A percentile compares a stretch with the other conserved stretches of the same genome.
These are phyloP conservation scores for Ilyonectria mors-panacis DNA, from an alignment of 2,329 filamentous ascomycete genomes.

Conservation along the genomic window DNA sequence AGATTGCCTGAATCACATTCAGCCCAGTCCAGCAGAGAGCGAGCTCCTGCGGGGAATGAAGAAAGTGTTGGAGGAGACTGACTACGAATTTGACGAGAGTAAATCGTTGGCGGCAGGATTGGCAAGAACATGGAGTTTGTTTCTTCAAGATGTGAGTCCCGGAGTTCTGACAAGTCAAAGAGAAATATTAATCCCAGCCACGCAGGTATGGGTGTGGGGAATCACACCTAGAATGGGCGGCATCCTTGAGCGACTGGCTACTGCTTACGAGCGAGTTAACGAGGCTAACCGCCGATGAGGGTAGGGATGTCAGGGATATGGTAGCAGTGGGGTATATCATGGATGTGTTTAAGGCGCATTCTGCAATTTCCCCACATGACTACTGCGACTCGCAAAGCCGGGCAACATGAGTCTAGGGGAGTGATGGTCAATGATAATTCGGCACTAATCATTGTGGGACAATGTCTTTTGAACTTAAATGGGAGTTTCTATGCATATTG, in stretches of 20 bases:
- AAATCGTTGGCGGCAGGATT: slow-evolving; percentile 27
- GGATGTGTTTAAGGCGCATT: no score
- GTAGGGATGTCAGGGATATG: no score
- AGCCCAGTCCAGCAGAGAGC: slow-evolving; percentile 1
- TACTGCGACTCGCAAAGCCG: no score
- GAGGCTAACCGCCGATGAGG: slow-evolving; percentile 1
- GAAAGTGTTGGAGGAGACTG: slow-evolving; percentile 30
- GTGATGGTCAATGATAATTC: no score
- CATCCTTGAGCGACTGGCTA: slow-evolving; percentile 20
- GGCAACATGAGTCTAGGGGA: no score
- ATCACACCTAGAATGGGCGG: slow-evolving; percentile 34
- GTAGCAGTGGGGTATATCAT: no score
- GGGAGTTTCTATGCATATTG: no score
- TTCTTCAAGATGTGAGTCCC: slow-evolving; percentile 31
- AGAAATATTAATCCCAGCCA: background rate
- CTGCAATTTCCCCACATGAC: no score
- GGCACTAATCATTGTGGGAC: no score
- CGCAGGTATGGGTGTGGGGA: slow-evolving; percentile 35
- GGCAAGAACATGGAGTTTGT: slow-evolving; percentile 26
- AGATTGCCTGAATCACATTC: background rate
- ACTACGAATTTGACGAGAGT: slow-evolving; percentile 24
- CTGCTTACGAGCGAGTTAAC: slow-evolving; percentile 15
- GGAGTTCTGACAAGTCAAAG: background rate
- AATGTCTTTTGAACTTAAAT: no score
- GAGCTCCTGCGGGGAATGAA: slow-evolving; percentile 14